Percentiles rank a stretch among this genome's conserved stretches.
These are phyloP conservation scores for Scopulariopsis brevicaulis DNA, from an alignment of 2,329 filamentous ascomycete species.

Conservation along the genomic window DNA sequence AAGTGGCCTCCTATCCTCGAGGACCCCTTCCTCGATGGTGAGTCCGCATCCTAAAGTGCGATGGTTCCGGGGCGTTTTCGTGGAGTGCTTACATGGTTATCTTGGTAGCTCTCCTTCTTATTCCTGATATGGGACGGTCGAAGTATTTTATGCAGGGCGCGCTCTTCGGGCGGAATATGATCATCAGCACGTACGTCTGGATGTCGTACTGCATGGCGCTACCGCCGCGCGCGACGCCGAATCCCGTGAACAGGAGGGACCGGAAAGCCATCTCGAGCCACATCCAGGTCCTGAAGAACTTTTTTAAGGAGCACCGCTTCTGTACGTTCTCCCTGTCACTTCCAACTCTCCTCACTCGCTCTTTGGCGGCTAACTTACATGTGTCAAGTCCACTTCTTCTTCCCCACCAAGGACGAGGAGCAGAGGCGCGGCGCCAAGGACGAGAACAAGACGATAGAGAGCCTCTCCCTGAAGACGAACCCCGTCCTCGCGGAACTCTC, in stretches of 20 bases:
- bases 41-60: constrained; percentile 12
- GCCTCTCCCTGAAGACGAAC: constrained; percentile 52
- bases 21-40: constrained; percentile 57
- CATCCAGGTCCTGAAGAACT: constrained; percentile 59
- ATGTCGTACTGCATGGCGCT: constrained; percentile 34
- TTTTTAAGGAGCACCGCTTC: constrained; percentile 49
- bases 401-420: constrained; percentile 42
- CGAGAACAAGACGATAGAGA: constrained; percentile 20
- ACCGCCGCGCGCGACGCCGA: constrained; percentile 24
- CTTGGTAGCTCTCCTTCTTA: constrained; percentile 45
- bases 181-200: constrained; percentile 59
- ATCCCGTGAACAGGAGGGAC: constrained; percentile 20
- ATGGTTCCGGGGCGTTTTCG: neutral
- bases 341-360: neutral
- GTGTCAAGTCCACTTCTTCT: constrained; percentile 46
- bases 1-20: constrained; percentile 54
- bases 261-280: constrained; percentile 58
- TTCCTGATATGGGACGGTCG: constrained; percentile 54
- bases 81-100: neutral
- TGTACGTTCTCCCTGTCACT: constrained; percentile 34
- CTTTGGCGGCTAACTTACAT: neutral
- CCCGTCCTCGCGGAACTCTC: constrained; percentile 50
- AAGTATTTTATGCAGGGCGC: constrained; percentile 56
- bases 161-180: constrained; percentile 57
- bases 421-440: constrained; percentile 32